Evolutionary conservation across 768 basidiomycete genomes (phyloP).

Genomic region (Leccinum imitatum): DNA sequence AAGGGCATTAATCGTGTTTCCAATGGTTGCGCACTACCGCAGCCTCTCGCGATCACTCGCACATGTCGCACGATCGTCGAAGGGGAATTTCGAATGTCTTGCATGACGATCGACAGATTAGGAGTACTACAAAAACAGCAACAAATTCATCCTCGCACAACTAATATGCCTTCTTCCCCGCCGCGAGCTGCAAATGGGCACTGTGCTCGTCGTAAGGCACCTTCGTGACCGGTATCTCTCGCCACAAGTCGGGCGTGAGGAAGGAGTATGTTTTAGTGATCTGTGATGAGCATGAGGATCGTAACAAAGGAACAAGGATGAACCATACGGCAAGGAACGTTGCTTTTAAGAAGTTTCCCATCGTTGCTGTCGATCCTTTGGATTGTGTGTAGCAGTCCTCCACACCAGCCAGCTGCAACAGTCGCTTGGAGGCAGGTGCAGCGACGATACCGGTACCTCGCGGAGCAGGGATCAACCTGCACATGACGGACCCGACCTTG

Average conservation of each 20-base stretch:
- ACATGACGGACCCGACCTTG: conserved; percentile 99
- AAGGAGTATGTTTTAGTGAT: conserved; percentile 98
- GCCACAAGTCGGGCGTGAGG: conserved; percentile 98
- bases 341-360: conserved; percentile 99
- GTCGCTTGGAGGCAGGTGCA: conserved; percentile 94
- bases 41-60: not conserved
- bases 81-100: not conserved
- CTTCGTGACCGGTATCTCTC: conserved; percentile 86
- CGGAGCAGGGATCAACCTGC: conserved; percentile 96
- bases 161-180: conserved; percentile 74
- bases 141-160: not conserved
- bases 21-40: not conserved
- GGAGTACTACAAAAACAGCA: not conserved
- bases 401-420: conserved; percentile 96
- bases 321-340: conserved; percentile 84
- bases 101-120: not conserved
- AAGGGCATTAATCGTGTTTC: not conserved
- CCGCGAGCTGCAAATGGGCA: conserved; percentile 82
- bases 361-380: conserved; percentile 97
- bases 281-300: conserved; percentile 36
- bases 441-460: conserved; percentile 99
- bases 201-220: conserved; percentile 95
- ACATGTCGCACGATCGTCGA: not conserved
- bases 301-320: not conserved
- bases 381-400: conserved; percentile 98